Conservation (phyloP, 306 rosid genomes). For the Arachis hypogaea region DNA sequence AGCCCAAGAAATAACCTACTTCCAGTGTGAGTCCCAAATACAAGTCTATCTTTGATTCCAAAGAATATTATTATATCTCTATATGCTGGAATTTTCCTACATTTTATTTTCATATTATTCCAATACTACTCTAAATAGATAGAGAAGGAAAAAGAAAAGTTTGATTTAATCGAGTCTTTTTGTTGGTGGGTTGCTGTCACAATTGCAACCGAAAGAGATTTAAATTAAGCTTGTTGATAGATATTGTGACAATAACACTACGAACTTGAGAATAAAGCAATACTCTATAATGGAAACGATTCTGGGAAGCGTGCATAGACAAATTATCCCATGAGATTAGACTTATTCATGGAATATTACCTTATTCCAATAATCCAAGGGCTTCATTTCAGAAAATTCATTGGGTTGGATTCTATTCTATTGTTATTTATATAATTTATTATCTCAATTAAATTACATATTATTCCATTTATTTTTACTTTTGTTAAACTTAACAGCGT, state of each 20-base stretch:
- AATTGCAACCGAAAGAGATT: neutral
- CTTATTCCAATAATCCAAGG: too few species aligned
- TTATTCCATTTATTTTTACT: neutral
- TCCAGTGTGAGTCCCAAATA: slow-evolving; percentile 55
- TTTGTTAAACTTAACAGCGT: slow-evolving; percentile 45
- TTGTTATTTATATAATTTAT: neutral
- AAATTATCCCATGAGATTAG: too few species aligned
- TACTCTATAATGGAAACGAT: neutral
- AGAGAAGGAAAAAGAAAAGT: too few species aligned
- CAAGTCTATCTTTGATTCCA: neutral
- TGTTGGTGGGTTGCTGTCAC: neutral
- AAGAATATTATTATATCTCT: neutral
- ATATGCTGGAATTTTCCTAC: neutral
- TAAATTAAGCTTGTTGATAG: neutral
- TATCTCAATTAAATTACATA: slow-evolving; percentile 2
- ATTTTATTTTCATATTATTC: neutral
- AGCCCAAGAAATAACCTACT: slow-evolving; percentile 55
- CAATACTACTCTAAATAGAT: neutral
- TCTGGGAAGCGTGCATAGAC: neutral
- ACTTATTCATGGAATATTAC: too few species aligned
- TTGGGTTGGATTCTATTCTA: neutral
- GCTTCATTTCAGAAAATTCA: too few species aligned
- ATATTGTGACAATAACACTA: neutral
- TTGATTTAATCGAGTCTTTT: neutral
- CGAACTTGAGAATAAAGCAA: neutral